These are phyloP conservation scores for Eimeria sp. DNA, from an alignment of 169 alveolate genomes.

Conservation along the genomic window DNA sequence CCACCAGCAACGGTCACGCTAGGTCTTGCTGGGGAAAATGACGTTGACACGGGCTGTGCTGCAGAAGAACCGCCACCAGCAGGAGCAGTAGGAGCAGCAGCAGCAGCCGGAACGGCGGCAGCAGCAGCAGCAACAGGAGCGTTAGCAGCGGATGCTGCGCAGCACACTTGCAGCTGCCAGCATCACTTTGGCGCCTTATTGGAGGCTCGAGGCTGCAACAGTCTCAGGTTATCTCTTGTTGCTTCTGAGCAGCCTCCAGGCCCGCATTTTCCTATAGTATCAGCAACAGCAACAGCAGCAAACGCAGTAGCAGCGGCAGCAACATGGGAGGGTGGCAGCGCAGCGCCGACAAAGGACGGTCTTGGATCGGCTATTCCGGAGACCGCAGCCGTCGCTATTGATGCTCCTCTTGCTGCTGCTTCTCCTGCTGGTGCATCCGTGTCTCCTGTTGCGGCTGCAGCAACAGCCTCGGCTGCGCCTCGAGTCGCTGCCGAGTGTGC, in stretches of 20 bases:
- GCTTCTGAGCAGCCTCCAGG: conserved; percentile 15
- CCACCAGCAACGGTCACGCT: neutral
- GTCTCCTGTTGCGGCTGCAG: neutral
- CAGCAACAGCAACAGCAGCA: neutral
- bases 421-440: neutral
- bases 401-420: neutral
- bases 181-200: neutral
- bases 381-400: neutral
- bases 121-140: conserved; percentile 16
- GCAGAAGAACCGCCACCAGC: neutral
- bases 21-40: neutral
- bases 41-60: neutral
- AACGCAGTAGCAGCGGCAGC: neutral
- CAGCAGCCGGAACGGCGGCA: neutral
- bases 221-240: conserved; percentile 8
- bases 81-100: neutral
- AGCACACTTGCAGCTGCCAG: conserved; percentile 39
- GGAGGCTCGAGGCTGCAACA: conserved; percentile 4
- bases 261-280: neutral
- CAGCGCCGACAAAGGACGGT: neutral
- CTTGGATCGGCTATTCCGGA: neutral
- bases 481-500: conserved; percentile 2
- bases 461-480: conserved; percentile 7
- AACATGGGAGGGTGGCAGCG: neutral
- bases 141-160: conserved; percentile 9